Evolutionary conservation across 2,329 filamentous ascomycete genomes (phyloP).

Genomic region (Sporothrix brunneoviolacea): DNA sequence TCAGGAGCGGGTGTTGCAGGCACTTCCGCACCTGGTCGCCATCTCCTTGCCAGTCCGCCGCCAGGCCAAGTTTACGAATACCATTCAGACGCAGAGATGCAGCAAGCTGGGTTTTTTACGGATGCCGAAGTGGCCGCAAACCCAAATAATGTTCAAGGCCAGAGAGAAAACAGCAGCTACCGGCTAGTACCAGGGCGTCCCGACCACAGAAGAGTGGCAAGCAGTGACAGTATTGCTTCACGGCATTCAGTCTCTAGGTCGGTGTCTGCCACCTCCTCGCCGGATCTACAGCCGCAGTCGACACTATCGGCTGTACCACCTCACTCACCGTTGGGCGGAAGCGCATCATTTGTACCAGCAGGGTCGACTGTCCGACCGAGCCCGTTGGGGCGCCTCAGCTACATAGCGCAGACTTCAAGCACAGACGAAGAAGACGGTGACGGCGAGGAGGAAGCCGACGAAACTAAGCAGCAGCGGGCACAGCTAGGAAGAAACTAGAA

Average conservation of each 20-base stretch:
- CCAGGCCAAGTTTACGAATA: slow-evolving; percentile 45
- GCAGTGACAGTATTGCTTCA: slow-evolving; percentile 21
- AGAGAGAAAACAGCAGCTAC: neutral
- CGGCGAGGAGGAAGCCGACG: neutral
- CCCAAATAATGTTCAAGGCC: neutral
- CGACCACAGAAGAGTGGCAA: slow-evolving; percentile 21
- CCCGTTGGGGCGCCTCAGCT: slow-evolving; percentile 32
- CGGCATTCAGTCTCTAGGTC: slow-evolving; percentile 12
- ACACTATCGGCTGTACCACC: slow-evolving; percentile 21
- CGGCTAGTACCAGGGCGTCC: slow-evolving; percentile 10
- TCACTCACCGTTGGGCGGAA: slow-evolving; percentile 8
- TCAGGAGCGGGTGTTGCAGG: slow-evolving; percentile 24
- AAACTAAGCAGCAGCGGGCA: no score
- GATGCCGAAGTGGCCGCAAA: slow-evolving; percentile 21
- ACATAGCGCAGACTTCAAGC: slow-evolving; percentile 23
- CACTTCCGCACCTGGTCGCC: slow-evolving; percentile 11
- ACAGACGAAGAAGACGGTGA: slow-evolving; percentile 16
- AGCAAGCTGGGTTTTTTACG: slow-evolving; percentile 35
- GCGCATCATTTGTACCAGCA: neutral
- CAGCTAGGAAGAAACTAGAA: neutral
- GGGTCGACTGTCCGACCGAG: slow-evolving; percentile 25
- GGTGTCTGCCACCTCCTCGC: slow-evolving; percentile 12
- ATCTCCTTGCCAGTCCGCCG: slow-evolving; percentile 28
- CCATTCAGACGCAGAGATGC: slow-evolving; percentile 34
- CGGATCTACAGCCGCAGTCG: slow-evolving; percentile 16